Percentiles rank a stretch among this genome's conserved stretches.
Evolutionary conservation across 306 rosid species (phyloP).

Genomic region (Vigna angularis): DNA sequence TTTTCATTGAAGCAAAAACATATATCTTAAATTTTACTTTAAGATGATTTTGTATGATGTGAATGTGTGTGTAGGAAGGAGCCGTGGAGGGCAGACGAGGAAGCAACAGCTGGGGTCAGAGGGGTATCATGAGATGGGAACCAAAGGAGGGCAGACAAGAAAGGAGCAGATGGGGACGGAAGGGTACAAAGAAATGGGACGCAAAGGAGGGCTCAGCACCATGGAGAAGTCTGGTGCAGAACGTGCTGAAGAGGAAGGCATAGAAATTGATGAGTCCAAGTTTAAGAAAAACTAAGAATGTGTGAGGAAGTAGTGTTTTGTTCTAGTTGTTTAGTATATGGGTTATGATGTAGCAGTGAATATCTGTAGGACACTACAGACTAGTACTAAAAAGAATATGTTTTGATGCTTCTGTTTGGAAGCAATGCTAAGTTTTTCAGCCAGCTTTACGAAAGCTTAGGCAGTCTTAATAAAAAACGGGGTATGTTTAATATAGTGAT

Average conservation of each 20-base stretch:
- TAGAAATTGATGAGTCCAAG: conserved; percentile 61
- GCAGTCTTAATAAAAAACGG: not conserved
- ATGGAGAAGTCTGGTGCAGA: conserved; percentile 61
- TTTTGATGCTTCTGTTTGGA: not conserved
- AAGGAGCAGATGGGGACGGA: conserved; percentile 68
- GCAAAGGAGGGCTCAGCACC: conserved; percentile 74
- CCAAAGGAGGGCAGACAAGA: conserved; percentile 68
- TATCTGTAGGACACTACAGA: not conserved
- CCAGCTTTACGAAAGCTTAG: not conserved
- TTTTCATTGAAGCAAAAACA: not conserved
- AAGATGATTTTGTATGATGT: not conserved
- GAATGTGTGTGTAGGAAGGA: conserved; percentile 51
- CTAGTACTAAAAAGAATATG: not conserved
- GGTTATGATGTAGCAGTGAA: not conserved
- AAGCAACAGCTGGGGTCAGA: conserved; percentile 70
- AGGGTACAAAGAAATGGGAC: conserved; percentile 70
- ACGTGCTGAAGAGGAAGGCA: conserved; percentile 65
- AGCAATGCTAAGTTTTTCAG: not conserved
- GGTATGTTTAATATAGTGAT: not conserved
- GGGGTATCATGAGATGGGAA: conserved; percentile 68
- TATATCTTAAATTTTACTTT: not conserved
- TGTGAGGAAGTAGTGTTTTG: conserved; percentile 9
- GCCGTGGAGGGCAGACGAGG: conserved; percentile 73
- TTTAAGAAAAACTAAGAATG: conserved; percentile 24
- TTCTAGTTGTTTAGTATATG: not conserved